Conservation (phyloP, 139 green algal genomes). For the Edaphochlamys debaryana region DNA sequence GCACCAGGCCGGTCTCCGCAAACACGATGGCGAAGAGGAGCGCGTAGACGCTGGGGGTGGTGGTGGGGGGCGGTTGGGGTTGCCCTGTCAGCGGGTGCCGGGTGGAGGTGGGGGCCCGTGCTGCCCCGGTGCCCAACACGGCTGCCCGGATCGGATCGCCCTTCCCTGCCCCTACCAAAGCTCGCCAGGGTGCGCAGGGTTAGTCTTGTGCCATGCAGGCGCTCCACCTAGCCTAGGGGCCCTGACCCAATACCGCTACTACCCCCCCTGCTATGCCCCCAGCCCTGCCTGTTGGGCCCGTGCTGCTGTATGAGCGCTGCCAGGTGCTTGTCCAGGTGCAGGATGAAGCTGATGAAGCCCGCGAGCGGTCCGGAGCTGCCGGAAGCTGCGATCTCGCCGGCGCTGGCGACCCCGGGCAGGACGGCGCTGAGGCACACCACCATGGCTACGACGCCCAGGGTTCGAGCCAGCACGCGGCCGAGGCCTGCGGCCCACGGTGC, state of each 20-base stretch:
- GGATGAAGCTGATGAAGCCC: slow-evolving; percentile 70
- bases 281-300: slow-evolving; percentile 45
- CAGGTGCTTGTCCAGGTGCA: slow-evolving; percentile 91
- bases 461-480: background rate
- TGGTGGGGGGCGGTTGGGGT: too few relatives aligned
- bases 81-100: too few relatives aligned
- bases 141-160: too few relatives aligned
- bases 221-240: too few relatives aligned
- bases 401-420: background rate
- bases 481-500: background rate
- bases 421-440: background rate
- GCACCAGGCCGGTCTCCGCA: slow-evolving; percentile 79
- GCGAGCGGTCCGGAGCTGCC: slow-evolving; percentile 9
- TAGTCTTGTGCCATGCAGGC: too few relatives aligned
- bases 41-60: slow-evolving; percentile 81
- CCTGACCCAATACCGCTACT: too few relatives aligned
- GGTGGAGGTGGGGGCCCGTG: too few relatives aligned
- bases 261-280: too few relatives aligned
- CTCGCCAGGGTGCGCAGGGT: too few relatives aligned
- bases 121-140: too few relatives aligned
- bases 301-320: slow-evolving; percentile 74
- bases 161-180: too few relatives aligned
- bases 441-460: background rate
- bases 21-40: slow-evolving; percentile 82
- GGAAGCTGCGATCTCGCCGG: background rate